These are phyloP conservation scores for Collybia sordida DNA, from an alignment of 768 basidiomycete genomes.

Conservation along the genomic window DNA sequence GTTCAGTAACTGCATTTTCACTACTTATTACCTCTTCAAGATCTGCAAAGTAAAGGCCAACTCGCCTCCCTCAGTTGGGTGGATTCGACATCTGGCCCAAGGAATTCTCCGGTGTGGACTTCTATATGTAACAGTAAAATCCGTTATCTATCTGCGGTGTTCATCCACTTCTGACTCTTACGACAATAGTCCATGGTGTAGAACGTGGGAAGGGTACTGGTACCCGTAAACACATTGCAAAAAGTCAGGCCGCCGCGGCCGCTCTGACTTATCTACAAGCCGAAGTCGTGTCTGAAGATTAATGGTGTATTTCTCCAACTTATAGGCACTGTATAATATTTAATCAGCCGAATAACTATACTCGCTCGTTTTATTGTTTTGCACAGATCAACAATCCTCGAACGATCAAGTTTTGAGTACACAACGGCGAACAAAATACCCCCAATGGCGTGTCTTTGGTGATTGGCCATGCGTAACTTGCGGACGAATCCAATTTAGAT, in stretches of 20 bases:
- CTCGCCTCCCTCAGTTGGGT: slow-evolving; percentile 53
- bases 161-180: slow-evolving; percentile 9
- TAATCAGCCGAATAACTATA: slow-evolving; percentile 2
- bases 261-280: slow-evolving; percentile 39
- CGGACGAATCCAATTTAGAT: slow-evolving; percentile 10
- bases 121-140: slow-evolving; percentile 56
- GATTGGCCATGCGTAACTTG: slow-evolving; percentile 9
- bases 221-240: slow-evolving; percentile 49
- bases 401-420: slow-evolving; percentile 1
- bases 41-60: slow-evolving; percentile 49
- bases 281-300: slow-evolving; percentile 5
- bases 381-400: neutral
- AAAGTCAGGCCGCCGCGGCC: slow-evolving; percentile 43
- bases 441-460: neutral
- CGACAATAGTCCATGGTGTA: slow-evolving; percentile 48
- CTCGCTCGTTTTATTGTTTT: slow-evolving; percentile 2
- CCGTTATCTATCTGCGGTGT: slow-evolving; percentile 2
- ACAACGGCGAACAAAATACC: neutral
- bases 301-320: too few species aligned
- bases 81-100: slow-evolving; percentile 43
- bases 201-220: slow-evolving; percentile 50
- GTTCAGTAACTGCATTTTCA: neutral
- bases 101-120: slow-evolving; percentile 52
- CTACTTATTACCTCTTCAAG: slow-evolving; percentile 28
- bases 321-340: slow-evolving; percentile 3